Evolutionary conservation across 768 basidiomycete species (phyloP), one percentile per base, ranked within the genome.

Genomic region (Lactifluus subvellereus): DNA sequence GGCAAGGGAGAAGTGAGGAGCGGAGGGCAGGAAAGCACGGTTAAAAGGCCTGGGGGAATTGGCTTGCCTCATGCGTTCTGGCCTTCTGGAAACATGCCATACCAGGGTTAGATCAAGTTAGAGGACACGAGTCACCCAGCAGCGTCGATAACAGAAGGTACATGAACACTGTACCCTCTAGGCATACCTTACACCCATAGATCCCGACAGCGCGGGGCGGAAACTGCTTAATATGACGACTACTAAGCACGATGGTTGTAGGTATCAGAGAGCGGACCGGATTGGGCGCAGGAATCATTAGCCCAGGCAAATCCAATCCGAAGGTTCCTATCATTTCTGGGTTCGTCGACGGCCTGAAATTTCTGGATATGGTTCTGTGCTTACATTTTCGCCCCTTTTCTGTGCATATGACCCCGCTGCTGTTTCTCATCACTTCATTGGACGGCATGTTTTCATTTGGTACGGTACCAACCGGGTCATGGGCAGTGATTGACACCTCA

Each of bases 71-170:
- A 57, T 33, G 56, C 33, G 20, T 54, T 51, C 35, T 52, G 4
- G 30, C 27, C 6, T 56, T 57, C 27, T 32, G 27, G 35, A 57
- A 22, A 53, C 37, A 42, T 40, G 22, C 35, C 57, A 18, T 53
- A 10, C 55, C 33, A 53, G 50, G 56, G 49, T 27, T 58, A 49
- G 52, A 33, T 49, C 57, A 27, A 18, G 52, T 54, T 16, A 50
- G 2, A 18, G 13, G 35, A 2, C 43, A 57, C 33, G 11, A 42
- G 55, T 20, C 43, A 38, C 18, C 30, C 10, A 14, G 13, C 33
- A 51, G n/a, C 1, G 20, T 27, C 27, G 27, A 45, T 40, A 10
- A 35, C 35, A 52, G 33, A 37, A 42, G 11, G 3, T 11, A 35
- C 14, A 50, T 18, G 16, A 14, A 22, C 5, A 32, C 9, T 22